phyloP scores from a whole-genome alignment of 2,329 filamentous ascomycete genomes.

The Graphium sp. region DNA sequence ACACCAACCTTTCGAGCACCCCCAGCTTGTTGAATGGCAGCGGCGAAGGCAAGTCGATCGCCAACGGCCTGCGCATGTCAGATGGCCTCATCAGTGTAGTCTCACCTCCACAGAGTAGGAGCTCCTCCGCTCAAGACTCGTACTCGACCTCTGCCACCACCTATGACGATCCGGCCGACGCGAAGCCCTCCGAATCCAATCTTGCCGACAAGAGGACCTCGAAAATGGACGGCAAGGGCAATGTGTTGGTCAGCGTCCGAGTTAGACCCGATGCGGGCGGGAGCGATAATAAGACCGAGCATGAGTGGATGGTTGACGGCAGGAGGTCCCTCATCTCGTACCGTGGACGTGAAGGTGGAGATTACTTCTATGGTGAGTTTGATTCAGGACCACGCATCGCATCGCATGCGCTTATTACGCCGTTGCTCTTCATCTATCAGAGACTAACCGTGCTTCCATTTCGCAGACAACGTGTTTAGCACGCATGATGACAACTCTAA shows the following conservation, averaged over 20 bases:
- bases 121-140: conserved; percentile 81
- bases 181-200: conserved; percentile 13
- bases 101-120: conserved; percentile 76
- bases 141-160: conserved; percentile 83
- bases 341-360: conserved; percentile 74
- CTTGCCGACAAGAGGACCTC: conserved; percentile 28
- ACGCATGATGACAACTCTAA: conserved; percentile 85
- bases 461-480: conserved; percentile 83
- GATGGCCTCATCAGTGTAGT: conserved; percentile 62
- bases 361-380: conserved; percentile 72
- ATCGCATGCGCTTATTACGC: not conserved
- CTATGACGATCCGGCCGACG: conserved; percentile 62
- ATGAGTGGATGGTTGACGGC: conserved; percentile 86
- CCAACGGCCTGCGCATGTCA: conserved; percentile 45
- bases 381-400: too few relatives aligned
- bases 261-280: conserved; percentile 66
- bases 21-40: conserved; percentile 68
- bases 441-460: not conserved
- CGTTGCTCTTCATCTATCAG: not conserved
- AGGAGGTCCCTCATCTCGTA: conserved; percentile 70
- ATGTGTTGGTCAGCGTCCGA: conserved; percentile 88
- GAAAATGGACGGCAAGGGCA: conserved; percentile 66
- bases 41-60: conserved; percentile 60
- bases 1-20: conserved; percentile 30
- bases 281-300: conserved; percentile 46